phyloP scores from a whole-genome alignment of 345 rosid species.

The Xanthoceras sorbifolium region DNA sequence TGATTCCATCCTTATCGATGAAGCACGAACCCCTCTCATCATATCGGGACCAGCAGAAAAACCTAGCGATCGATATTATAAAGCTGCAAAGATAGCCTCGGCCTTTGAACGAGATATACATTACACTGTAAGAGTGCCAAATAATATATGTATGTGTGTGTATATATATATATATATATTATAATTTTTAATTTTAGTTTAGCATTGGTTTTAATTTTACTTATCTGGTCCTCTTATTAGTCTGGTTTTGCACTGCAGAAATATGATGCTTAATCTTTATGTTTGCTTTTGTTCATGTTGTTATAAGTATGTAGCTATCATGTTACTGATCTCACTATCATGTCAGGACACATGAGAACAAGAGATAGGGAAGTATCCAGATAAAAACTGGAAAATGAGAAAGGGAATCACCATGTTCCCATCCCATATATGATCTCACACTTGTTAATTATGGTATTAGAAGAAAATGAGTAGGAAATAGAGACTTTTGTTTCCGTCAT shows the following conservation, averaged over 20 bases:
- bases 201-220: not conserved
- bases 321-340: not conserved
- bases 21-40: constrained; percentile 98
- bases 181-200: not conserved
- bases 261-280: constrained; percentile 2
- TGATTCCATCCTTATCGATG: constrained; percentile 97
- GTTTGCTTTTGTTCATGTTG: constrained; percentile 4
- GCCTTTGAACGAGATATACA: constrained; percentile 92
- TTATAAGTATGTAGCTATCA: not conserved
- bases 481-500: not conserved
- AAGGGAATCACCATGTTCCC: not conserved
- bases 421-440: not conserved
- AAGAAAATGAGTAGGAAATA: not conserved
- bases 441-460: not conserved
- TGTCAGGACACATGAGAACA: not conserved
- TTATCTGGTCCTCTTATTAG: not conserved
- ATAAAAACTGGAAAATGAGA: not conserved
- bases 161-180: too few relatives aligned
- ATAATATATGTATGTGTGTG: not conserved
- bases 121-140: constrained; percentile 66
- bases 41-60: constrained; percentile 96
- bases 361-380: not conserved
- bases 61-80: constrained; percentile 90
- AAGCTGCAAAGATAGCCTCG: constrained; percentile 88
- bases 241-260: not conserved